These are phyloP conservation scores for Circinella umbellata DNA, from an alignment of 371 early-diverging fungal species.

Conservation along the genomic window DNA sequence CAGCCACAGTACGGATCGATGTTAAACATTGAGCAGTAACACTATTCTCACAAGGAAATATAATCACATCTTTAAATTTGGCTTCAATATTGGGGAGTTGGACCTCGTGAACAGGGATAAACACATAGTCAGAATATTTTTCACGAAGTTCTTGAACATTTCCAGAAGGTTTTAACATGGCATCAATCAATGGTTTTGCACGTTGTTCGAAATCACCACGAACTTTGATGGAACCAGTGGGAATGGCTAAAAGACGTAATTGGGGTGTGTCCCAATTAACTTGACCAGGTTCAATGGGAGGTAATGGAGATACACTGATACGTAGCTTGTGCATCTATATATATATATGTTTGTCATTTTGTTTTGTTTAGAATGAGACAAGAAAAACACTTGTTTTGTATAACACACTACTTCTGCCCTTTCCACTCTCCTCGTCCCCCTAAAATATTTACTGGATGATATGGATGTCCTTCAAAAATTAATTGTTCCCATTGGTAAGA, in stretches of 20 bases:
- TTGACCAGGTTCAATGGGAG: conserved; percentile 46
- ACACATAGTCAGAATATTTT: conserved; percentile 34
- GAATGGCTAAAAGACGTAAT: conserved; percentile 59
- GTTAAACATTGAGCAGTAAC: conserved; percentile 61
- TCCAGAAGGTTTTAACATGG: conserved; percentile 28
- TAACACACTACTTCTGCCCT: too few relatives aligned
- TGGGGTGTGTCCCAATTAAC: conserved; percentile 50
- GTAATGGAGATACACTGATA: conserved; percentile 62
- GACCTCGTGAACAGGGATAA: conserved; percentile 71
- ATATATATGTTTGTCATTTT: not conserved
- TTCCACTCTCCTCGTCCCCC: too few relatives aligned
- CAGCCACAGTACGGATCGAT: conserved; percentile 69
- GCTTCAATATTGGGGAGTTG: conserved; percentile 66
- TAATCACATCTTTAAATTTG: conserved; percentile 51
- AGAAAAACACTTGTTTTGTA: not conserved
- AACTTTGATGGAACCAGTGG: conserved; percentile 44
- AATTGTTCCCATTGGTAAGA: conserved; percentile 76
- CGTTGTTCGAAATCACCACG: conserved; percentile 58
- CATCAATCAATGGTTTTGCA: conserved; percentile 35
- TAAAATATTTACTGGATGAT: conserved; percentile 62
- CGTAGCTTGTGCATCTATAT: conserved; percentile 70
- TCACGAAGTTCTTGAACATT: conserved; percentile 11
- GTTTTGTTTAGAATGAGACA: not conserved
- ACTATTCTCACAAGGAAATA: conserved; percentile 41
- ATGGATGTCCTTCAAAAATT: conserved; percentile 76